Evolutionary conservation across 2,329 filamentous ascomycete species (phyloP), one percentile per base, ranked within the genome.

Genomic region (Aschersonia sp.): DNA sequence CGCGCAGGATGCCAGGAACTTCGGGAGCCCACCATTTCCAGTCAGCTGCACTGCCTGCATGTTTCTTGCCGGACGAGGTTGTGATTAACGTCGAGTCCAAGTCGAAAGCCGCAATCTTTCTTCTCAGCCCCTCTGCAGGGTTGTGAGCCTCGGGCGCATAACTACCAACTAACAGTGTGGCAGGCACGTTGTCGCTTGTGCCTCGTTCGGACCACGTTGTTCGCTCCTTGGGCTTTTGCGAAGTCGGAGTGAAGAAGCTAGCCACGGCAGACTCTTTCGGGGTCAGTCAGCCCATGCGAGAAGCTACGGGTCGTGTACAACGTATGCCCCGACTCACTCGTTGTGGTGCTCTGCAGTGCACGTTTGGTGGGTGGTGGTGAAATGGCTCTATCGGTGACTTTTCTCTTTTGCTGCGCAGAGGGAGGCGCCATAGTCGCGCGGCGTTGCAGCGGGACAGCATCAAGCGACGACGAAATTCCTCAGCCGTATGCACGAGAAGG

Each of bases 1-100:
- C 69, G 53, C 74, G 77, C 20, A 98, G 63, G 47, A 69, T 77
- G 0, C 63, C 65, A 1, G 88, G 87, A 0, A 97, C 85, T 20
- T 67, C 72, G 10, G 66, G 56, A 61, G 94, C 70, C 88, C 89
- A 97, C 92, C 92, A 98, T 62, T 86, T 88, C 92, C 92, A 98
- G 61, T 97, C 91, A 4, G 72, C 70, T 0, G 81, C 77, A 53
- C 80, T 77, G 46, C 75, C 74, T 3, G 79, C 74, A 58, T 91
- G 91, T 46, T 77, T 84, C 64, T 87, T 92, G 5, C 89, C 89
- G 0, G 89, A 94, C 4, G 79, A 74, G 0, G 88, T 84, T 2
- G 72, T 72, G 52, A 98, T 88, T 35, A 98, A 67, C 1, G 92
- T 98, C 5, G 86, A 92, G 61, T 98, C 92, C 29, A 88, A 71